Evolutionary conservation across 306 rosid species (phyloP).

Genomic region (Dicorynia guianensis): DNA sequence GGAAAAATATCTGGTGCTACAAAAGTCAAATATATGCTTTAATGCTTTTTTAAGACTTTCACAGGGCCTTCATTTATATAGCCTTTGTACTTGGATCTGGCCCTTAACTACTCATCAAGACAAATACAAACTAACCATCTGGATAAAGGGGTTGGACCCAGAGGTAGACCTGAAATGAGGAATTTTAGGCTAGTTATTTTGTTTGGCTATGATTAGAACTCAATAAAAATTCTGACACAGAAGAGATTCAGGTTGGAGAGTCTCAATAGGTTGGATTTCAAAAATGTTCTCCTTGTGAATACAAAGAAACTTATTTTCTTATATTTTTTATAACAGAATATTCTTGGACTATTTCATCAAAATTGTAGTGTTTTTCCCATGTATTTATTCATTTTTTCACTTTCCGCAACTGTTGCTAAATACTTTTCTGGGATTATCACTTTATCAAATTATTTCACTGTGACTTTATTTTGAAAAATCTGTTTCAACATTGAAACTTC

Average conservation of each 20-base stretch:
- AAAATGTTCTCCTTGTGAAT: background rate
- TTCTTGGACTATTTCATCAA: constrained; percentile 3
- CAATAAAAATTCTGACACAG: background rate
- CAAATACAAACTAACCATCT: background rate
- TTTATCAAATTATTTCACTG: background rate
- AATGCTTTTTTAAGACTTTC: background rate
- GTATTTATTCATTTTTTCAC: background rate
- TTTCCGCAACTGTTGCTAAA: constrained; percentile 19
- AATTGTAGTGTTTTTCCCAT: background rate
- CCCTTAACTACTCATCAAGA: background rate
- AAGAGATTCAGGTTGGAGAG: constrained; percentile 10
- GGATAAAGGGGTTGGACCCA: background rate
- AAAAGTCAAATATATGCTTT: constrained; percentile 2
- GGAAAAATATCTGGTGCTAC: background rate
- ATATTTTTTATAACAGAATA: background rate
- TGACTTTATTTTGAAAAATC: constrained; percentile 3
- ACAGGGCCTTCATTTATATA: background rate
- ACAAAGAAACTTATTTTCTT: background rate
- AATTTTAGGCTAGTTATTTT: background rate
- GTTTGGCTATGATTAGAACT: background rate
- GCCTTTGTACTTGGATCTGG: background rate
- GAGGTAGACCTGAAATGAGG: background rate
- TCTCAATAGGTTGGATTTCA: background rate
- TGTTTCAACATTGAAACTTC: constrained; percentile 25
- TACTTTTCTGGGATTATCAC: background rate